A percentile compares a stretch with the other conserved stretches of the same genome.
These are phyloP conservation scores for Tricholoma matsutake DNA, from an alignment of 768 basidiomycete genomes.

Conservation along the genomic window DNA sequence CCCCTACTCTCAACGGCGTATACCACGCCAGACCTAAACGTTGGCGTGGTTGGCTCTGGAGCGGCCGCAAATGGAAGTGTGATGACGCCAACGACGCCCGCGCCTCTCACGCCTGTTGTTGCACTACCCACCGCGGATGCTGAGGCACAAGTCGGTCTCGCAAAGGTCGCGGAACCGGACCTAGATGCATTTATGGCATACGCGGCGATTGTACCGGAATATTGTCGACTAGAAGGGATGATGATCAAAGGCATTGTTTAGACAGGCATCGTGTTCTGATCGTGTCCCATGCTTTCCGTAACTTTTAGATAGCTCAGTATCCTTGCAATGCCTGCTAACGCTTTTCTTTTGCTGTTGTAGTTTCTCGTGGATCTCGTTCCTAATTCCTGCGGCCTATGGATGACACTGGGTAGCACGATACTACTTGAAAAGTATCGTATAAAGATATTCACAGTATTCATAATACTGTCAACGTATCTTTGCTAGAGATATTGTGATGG, in stretches of 20 bases:
- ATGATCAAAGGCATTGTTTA: conserved; percentile 60
- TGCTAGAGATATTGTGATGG: no score
- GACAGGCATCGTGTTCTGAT: conserved; percentile 9
- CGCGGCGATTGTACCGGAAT: conserved; percentile 83
- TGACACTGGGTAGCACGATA: neutral
- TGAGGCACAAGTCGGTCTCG: conserved; percentile 73
- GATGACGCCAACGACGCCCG: conserved; percentile 47
- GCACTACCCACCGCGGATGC: conserved; percentile 69
- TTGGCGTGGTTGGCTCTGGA: conserved; percentile 28
- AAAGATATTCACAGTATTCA: no score
- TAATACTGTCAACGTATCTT: no score
- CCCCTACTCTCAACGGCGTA: conserved; percentile 43
- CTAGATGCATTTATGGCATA: conserved; percentile 83
- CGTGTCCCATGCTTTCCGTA: conserved; percentile 3
- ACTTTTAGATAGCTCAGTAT: neutral
- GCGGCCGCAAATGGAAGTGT: conserved; percentile 32
- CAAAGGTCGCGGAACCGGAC: conserved; percentile 82
- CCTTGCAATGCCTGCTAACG: neutral
- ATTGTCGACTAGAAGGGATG: conserved; percentile 75
- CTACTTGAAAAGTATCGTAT: no score
- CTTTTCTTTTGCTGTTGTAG: neutral
- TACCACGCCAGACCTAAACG: conserved; percentile 61
- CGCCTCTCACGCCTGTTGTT: conserved; percentile 65
- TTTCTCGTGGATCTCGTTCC: neutral
- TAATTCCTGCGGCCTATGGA: neutral